A percentile compares a stretch with the other conserved stretches of the same genome.
phyloP scores from a whole-genome alignment of 208 protist species.

The Acanthamoeba quina region DNA sequence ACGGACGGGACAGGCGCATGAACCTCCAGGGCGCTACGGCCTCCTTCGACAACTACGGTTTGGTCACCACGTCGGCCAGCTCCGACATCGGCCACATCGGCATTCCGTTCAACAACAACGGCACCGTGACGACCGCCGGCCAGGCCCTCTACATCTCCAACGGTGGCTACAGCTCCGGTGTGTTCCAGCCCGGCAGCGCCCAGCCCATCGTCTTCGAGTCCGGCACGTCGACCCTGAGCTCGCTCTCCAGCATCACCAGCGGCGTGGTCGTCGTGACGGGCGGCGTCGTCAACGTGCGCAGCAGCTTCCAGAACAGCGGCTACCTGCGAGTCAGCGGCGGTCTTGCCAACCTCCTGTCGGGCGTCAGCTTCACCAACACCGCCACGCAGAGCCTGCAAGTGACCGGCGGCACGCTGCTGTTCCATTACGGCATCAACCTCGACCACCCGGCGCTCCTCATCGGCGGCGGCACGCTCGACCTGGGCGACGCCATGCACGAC shows the following conservation, averaged over 20 bases:
- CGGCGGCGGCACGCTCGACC: constrained; percentile 32
- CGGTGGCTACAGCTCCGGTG: constrained; percentile 69
- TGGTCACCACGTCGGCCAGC: not conserved
- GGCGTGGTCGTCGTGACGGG: not conserved
- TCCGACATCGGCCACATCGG: not conserved
- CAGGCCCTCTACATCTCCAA: not conserved
- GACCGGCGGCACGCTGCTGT: not conserved
- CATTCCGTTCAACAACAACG: constrained; percentile 73
- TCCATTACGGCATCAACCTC: constrained; percentile 48
- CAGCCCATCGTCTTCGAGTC: constrained; percentile 33
- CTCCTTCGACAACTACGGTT: constrained; percentile 64
- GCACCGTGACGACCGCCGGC: constrained; percentile 28
- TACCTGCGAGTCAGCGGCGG: not conserved
- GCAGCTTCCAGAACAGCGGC: constrained; percentile 6
- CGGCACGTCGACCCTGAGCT: constrained; percentile 13
- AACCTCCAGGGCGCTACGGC: not conserved
- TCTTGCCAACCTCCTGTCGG: constrained; percentile 13
- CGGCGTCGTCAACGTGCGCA: constrained; percentile 44
- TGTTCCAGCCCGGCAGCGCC: constrained; percentile 5
- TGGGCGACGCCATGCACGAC: constrained; percentile 46
- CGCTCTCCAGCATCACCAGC: not conserved
- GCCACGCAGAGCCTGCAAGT: not conserved
- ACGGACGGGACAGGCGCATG: not conserved
- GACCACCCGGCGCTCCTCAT: constrained; percentile 10
- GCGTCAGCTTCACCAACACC: constrained; percentile 39